phyloP scores from a whole-genome alignment of 768 basidiomycete species.

The Galerina sulciceps region DNA sequence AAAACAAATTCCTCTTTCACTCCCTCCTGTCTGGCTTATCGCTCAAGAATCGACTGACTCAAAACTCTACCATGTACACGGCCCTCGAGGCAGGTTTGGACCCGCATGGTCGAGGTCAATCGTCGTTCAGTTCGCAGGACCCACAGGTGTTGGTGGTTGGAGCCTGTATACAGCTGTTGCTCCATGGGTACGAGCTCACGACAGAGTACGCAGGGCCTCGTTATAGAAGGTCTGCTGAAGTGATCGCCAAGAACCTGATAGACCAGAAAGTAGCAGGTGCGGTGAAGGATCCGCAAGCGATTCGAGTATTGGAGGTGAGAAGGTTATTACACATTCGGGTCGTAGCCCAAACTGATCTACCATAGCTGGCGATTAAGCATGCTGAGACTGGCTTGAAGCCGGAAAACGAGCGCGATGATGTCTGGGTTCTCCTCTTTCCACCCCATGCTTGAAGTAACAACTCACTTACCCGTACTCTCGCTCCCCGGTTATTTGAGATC shows the following conservation, averaged over 20 bases:
- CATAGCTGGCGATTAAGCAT: conserved; percentile 9
- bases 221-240: conserved; percentile 6
- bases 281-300: conserved; percentile 13
- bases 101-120: neutral
- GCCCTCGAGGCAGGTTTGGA: conserved; percentile 9
- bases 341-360: neutral
- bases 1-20: conserved; percentile 11
- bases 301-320: conserved; percentile 14
- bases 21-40: conserved; percentile 19
- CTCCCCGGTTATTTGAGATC: too few relatives aligned
- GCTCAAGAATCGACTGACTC: conserved; percentile 9
- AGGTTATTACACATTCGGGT: neutral
- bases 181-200: conserved; percentile 4
- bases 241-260: conserved; percentile 12
- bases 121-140: too few relatives aligned
- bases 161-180: conserved; percentile 18
- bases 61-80: neutral
- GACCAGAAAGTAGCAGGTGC: conserved; percentile 7
- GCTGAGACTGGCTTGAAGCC: conserved; percentile 9
- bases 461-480: too few relatives aligned
- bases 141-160: conserved; percentile 16
- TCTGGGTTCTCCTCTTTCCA: conserved; percentile 8
- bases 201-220: neutral
- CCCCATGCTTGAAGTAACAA: neutral
- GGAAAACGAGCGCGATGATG: conserved; percentile 8